phyloP scores from a whole-genome alignment of 2,329 filamentous ascomycete genomes.

The Apiospora saccharicola region DNA sequence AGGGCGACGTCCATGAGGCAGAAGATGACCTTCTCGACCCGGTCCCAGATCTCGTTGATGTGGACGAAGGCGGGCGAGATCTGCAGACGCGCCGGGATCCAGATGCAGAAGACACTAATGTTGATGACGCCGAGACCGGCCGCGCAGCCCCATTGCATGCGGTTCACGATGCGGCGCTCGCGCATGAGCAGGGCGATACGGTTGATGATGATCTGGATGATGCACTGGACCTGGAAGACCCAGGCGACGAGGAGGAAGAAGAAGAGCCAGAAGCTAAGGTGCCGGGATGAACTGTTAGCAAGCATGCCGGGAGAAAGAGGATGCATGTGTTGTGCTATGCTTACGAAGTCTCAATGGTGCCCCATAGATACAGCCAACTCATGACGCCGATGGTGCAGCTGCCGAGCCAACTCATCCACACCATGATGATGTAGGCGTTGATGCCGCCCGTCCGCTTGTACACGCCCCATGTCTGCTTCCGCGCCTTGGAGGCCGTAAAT shows the following conservation, averaged over 20 bases:
- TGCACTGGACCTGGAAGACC: constrained; percentile 51
- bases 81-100: constrained; percentile 56
- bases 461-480: constrained; percentile 39
- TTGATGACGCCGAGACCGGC: constrained; percentile 54
- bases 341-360: constrained; percentile 18
- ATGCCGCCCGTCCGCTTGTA: constrained; percentile 35
- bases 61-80: constrained; percentile 46
- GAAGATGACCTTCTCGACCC: constrained; percentile 56
- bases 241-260: constrained; percentile 37
- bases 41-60: constrained; percentile 58
- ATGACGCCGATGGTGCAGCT: constrained; percentile 39
- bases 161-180: constrained; percentile 43
- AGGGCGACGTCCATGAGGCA: constrained; percentile 52
- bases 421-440: constrained; percentile 44
- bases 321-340: background rate
- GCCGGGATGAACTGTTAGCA: background rate
- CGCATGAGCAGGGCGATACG: constrained; percentile 54
- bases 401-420: constrained; percentile 43
- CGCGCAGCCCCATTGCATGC: constrained; percentile 50
- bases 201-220: constrained; percentile 61
- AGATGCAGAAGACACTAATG: constrained; percentile 57
- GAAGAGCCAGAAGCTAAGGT: constrained; percentile 24
- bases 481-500: constrained; percentile 39
- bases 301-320: too few species aligned
- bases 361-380: constrained; percentile 37